Conservation (phyloP, 106 monocot species). For the Allium fistulosum region DNA sequence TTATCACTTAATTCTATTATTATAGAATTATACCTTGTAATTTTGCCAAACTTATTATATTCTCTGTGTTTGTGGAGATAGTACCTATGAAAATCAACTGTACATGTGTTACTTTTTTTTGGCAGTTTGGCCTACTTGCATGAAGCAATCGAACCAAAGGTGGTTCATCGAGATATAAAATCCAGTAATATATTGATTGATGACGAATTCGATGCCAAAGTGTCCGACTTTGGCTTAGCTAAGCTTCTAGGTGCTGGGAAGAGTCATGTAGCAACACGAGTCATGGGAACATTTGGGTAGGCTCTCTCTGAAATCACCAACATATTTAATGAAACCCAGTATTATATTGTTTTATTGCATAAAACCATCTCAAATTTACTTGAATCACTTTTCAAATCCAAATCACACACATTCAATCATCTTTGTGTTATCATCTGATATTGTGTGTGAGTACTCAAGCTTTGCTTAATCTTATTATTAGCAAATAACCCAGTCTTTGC, state of each 20-base stretch:
- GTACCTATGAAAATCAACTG: no score
- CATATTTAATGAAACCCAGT: background rate
- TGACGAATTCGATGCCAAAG: slow-evolving; percentile 56
- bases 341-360: background rate
- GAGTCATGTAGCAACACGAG: slow-evolving; percentile 58
- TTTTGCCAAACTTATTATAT: no score
- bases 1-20: background rate
- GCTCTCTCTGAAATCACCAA: background rate
- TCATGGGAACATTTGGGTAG: slow-evolving; percentile 79
- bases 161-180: slow-evolving; percentile 69
- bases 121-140: slow-evolving; percentile 62
- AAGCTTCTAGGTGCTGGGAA: slow-evolving; percentile 61
- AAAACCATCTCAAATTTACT: no score
- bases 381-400: no score
- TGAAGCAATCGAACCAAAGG: slow-evolving; percentile 72
- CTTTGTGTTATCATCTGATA: no score
- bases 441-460: no score
- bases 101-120: background rate
- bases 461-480: background rate
- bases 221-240: slow-evolving; percentile 72
- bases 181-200: slow-evolving; percentile 69
- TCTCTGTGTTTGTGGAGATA: no score
- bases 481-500: background rate
- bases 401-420: no score
- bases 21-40: background rate